phyloP scores from a whole-genome alignment of 768 basidiomycete genomes.

The Lentinula boryana region DNA sequence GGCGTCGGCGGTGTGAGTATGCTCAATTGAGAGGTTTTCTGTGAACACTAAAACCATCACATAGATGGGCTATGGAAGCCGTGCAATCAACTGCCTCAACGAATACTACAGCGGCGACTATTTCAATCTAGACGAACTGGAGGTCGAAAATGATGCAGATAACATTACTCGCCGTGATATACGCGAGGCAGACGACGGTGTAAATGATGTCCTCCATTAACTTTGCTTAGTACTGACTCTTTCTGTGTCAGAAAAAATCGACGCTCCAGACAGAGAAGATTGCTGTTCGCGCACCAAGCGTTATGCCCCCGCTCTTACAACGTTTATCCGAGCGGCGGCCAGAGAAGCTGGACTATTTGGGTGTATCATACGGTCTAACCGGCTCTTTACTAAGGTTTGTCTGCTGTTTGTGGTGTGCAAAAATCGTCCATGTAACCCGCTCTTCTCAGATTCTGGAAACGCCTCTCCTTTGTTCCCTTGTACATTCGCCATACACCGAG shows the following conservation, averaged over 20 bases:
- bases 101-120: conserved; percentile 92
- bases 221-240: not conserved
- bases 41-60: not conserved
- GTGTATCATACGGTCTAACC: conserved; percentile 94
- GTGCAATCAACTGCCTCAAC: conserved; percentile 82
- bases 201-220: conserved; percentile 15
- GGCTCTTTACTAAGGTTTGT: conserved; percentile 69
- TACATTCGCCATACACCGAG: conserved; percentile 92
- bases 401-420: not conserved
- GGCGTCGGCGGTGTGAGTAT: conserved; percentile 81
- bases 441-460: conserved; percentile 82
- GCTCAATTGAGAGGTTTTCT: conserved; percentile 1
- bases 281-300: conserved; percentile 59
- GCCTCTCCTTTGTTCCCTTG: conserved; percentile 83
- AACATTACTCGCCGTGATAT: not conserved
- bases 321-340: conserved; percentile 87
- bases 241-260: conserved; percentile 23
- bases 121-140: conserved; percentile 75
- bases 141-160: conserved; percentile 24
- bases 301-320: conserved; percentile 92
- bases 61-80: conserved; percentile 95
- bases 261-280: conserved; percentile 73
- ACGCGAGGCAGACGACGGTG: conserved; percentile 19
- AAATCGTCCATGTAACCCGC: not conserved
- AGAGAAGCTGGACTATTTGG: conserved; percentile 87